Evolutionary conservation across 257 asterid genomes (phyloP), one percentile per base, ranked within the genome.

Genomic region (Nicotiana noctiflora): DNA sequence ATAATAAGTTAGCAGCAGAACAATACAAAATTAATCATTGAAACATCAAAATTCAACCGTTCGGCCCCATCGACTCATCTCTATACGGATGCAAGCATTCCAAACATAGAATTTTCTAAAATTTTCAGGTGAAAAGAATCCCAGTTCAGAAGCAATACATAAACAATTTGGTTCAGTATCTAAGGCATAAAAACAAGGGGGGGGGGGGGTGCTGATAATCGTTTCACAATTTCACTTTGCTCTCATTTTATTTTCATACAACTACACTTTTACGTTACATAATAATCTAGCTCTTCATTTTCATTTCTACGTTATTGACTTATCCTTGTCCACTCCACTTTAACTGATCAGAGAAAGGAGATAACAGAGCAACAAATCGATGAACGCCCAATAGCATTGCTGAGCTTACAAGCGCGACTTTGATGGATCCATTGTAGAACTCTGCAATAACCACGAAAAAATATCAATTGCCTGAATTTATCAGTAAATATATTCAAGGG

Each of bases 361-460:
- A 72, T 14, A 49, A 72, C 78, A 9, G 25, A 23, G 61, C 78
- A 13, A 4, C 40, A 11, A 23, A 72, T 19, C 14, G 23, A 46
- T 13, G 78, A 72, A 7, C 15, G 40, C 21, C 49, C 40, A 14
- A 11, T 21, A 14, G 60, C 78, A 79, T 62, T 60, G 70, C 46
- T 66, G 56, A 80, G 78, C 90, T 93, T 84, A 94, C 64, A 94
- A 51, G 51, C 98, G 95, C 12, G 98, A 88, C 90, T 88, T 89
- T 13, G 84, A 87, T 37, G 84, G 83, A 57, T 87, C 87, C 62
- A 19, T 60, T 6, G 87, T 78, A n/a, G 77, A 83, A 81, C 96
- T 93, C 98, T 94, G 86, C 87, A 82, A 65, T 25, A 74, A 75
- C 31, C 66, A 80, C 68, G 57, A 59, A 3, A n/a, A 1, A 63